phyloP scores from a whole-genome alignment of 2,329 filamentous ascomycete genomes.

The Colletotrichum salicis region DNA sequence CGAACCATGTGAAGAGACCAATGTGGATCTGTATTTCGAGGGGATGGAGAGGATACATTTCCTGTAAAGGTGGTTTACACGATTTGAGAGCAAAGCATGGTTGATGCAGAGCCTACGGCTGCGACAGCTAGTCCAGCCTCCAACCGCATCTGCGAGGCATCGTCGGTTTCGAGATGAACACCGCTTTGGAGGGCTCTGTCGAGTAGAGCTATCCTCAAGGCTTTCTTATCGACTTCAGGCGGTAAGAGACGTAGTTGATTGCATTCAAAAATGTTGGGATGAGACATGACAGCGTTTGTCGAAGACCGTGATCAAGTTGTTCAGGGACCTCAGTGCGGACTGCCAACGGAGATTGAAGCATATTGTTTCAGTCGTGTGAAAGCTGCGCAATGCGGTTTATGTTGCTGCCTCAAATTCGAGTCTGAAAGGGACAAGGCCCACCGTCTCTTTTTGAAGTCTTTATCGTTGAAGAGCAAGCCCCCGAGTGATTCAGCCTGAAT shows the following conservation, averaged over 20 bases:
- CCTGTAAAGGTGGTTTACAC: slow-evolving; percentile 7
- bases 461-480: neutral
- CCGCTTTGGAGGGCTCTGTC: slow-evolving; percentile 5
- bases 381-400: neutral
- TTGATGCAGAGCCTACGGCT: neutral
- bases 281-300: slow-evolving; percentile 12
- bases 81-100: neutral
- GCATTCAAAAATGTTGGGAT: slow-evolving; percentile 7
- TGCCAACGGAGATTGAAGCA: neutral
- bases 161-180: neutral
- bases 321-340: neutral
- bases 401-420: neutral
- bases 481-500: neutral
- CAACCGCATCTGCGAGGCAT: slow-evolving; percentile 22
- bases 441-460: neutral
- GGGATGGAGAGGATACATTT: slow-evolving; percentile 36
- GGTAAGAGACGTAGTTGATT: slow-evolving; percentile 10
- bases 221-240: neutral
- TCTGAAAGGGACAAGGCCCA: neutral
- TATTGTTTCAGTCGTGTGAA: neutral
- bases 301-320: neutral
- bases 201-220: neutral
- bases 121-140: slow-evolving; percentile 23
- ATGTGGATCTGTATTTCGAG: slow-evolving; percentile 44
- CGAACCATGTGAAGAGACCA: slow-evolving; percentile 45